Conservation (phyloP, 768 basidiomycete genomes). For the Lentinula lateritia region DNA sequence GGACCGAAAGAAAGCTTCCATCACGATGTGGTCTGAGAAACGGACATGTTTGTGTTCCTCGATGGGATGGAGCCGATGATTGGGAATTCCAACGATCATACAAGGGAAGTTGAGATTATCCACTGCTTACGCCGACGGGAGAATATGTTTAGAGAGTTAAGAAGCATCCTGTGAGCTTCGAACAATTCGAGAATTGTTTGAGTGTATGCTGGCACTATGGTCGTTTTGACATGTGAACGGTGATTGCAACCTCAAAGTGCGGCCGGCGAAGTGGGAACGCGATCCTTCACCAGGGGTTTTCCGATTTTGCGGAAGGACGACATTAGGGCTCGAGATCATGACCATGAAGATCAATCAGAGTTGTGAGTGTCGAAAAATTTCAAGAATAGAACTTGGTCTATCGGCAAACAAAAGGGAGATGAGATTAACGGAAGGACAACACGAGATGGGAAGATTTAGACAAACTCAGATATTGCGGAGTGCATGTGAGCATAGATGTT, state of each 20-base stretch:
- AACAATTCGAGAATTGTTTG: background rate
- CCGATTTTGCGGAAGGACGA: background rate
- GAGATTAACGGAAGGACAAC: background rate
- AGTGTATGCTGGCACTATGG: background rate
- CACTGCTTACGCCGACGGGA: background rate
- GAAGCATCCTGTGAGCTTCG: background rate
- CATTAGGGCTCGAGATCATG: background rate
- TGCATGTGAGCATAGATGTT: conserved; percentile 1
- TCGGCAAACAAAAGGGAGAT: background rate
- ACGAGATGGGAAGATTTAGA: conserved; percentile 3
- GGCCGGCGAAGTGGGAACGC: background rate
- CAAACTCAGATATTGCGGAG: background rate
- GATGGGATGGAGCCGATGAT: background rate
- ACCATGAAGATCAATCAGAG: background rate
- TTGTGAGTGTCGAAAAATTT: background rate
- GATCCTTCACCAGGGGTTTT: background rate
- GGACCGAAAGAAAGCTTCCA: background rate
- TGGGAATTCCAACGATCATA: background rate
- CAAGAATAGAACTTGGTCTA: background rate
- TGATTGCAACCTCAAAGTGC: background rate
- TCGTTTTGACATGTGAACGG: conserved; percentile 3
- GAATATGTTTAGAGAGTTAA: background rate
- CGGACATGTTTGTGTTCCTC: background rate
- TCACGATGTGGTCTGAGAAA: background rate
- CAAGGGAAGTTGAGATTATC: background rate